These are phyloP conservation scores for Pugionium dolabratum DNA, from an alignment of 345 rosid species.

Conservation along the genomic window DNA sequence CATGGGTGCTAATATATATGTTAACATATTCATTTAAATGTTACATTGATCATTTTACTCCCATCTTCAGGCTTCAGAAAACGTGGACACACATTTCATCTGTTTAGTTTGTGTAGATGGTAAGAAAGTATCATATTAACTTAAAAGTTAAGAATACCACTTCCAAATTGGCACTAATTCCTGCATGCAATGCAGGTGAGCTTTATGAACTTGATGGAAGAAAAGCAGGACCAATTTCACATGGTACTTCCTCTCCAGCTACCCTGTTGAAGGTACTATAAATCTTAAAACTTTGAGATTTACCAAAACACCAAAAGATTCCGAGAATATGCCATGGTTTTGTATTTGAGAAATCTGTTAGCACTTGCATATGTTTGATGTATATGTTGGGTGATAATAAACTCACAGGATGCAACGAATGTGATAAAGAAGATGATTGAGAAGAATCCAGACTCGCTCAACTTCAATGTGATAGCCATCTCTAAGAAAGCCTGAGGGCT, in stretches of 20 bases:
- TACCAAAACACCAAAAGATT: not conserved
- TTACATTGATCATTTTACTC: not conserved
- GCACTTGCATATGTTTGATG: slow-evolving; percentile 7
- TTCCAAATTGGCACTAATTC: slow-evolving; percentile 3
- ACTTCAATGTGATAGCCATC: slow-evolving; percentile 82
- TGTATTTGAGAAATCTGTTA: not conserved
- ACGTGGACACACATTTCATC: slow-evolving; percentile 73
- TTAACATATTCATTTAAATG: slow-evolving; percentile 2
- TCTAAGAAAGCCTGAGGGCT: slow-evolving; percentile 43
- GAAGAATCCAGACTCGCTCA: slow-evolving; percentile 75
- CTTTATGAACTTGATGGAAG: slow-evolving; percentile 97
- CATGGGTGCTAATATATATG: not conserved
- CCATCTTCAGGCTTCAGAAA: slow-evolving; percentile 63
- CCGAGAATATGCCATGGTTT: not conserved
- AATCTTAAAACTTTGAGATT: not conserved
- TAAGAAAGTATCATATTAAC: slow-evolving; percentile 31
- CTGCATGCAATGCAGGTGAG: slow-evolving; percentile 45
- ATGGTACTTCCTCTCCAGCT: slow-evolving; percentile 67
- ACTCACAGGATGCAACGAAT: slow-evolving; percentile 68
- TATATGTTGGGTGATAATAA: slow-evolving; percentile 4
- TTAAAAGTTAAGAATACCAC: not conserved
- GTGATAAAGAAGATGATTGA: slow-evolving; percentile 70
- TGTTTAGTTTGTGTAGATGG: slow-evolving; percentile 87
- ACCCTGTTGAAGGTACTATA: slow-evolving; percentile 64
- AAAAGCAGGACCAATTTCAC: slow-evolving; percentile 75